Evolutionary conservation across 1,139 yeast genomes (phyloP), one percentile per base, ranked within the genome.

Genomic region (Diutina sp.): DNA sequence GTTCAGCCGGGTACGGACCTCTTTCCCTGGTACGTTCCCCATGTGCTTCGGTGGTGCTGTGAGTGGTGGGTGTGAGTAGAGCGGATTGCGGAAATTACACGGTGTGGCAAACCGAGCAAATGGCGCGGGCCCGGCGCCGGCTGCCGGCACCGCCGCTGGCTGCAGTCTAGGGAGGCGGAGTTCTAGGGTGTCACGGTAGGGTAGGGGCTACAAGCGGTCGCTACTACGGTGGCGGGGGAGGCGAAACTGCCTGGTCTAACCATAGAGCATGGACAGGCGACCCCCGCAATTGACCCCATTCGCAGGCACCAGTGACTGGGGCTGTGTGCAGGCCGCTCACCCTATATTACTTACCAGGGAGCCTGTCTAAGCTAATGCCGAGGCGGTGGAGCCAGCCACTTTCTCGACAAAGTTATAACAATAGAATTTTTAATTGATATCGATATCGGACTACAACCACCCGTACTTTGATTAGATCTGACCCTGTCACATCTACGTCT

Each of bases 11-110:
- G 70, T 65, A 59, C 74, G 65, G 28, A 76, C 74, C 63, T 81
- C 80, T 65, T 80, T 81, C 3, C 83, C 73, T 55, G 85, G 84
- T 46, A 80, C 83, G 72, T 82, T 82, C 52, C 86, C 86, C 86
- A 82, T 82, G 55, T 35, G 41, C 41, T 35, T n/a, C 32, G 55
- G 38, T n/a, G 46, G 21, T 44, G 46, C 25, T 21, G 41, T 35
- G 7, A 11, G 41, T 35, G 41, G 41, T 35, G 41, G 41, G 11
- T 9, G n/a, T 44, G 46, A n/a, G 41, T 35, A 12, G 41, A 35
- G 41, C 41, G 41, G 41, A 35, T 35, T 35, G 41, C 41, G 41
- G 41, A 35, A 35, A 35, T 35, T 35, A 35, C 11, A 35, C 41
- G 3, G 16, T 35, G 41, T 35, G 41, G 41, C 41, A 35, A 35